phyloP scores from a whole-genome alignment of 1,139 yeast genomes.

The Hemisphaericaspora lyxosophila region DNA sequence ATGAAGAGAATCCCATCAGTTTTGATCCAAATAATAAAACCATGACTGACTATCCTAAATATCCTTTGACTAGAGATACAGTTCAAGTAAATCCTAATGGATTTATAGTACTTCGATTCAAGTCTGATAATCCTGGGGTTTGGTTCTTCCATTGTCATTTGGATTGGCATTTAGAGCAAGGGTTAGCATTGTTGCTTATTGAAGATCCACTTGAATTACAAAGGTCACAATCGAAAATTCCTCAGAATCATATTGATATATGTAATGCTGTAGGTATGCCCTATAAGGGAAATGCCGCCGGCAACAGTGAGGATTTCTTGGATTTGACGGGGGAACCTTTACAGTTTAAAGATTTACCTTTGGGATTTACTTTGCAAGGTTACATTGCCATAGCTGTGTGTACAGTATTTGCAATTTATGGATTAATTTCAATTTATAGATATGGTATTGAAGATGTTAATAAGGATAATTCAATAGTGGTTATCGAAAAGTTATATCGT shows the following conservation, averaged over 20 bases:
- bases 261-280: constrained; percentile 57
- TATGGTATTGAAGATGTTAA: constrained; percentile 81
- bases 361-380: constrained; percentile 89
- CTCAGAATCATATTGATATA: constrained; percentile 56
- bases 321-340: constrained; percentile 72
- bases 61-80: constrained; percentile 73
- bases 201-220: constrained; percentile 61
- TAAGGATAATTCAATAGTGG: constrained; percentile 52
- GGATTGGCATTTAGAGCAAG: constrained; percentile 66
- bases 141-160: constrained; percentile 69
- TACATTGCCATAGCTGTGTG: constrained; percentile 85
- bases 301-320: constrained; percentile 56
- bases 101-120: constrained; percentile 58
- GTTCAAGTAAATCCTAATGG: constrained; percentile 66
- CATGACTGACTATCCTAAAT: constrained; percentile 33
- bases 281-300: constrained; percentile 83
- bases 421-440: constrained; percentile 70
- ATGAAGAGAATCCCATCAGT: constrained; percentile 36
- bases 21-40: constrained; percentile 40
- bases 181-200: constrained; percentile 50
- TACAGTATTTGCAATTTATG: constrained; percentile 73
- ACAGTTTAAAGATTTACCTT: constrained; percentile 66
- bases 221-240: constrained; percentile 43
- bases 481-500: constrained; percentile 49
- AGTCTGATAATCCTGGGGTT: constrained; percentile 61